Percentiles rank a stretch among this genome's conserved stretches.
These are phyloP conservation scores for Euptelea pleiosperma DNA, from an alignment of 164 flowering plant species.

Conservation along the genomic window DNA sequence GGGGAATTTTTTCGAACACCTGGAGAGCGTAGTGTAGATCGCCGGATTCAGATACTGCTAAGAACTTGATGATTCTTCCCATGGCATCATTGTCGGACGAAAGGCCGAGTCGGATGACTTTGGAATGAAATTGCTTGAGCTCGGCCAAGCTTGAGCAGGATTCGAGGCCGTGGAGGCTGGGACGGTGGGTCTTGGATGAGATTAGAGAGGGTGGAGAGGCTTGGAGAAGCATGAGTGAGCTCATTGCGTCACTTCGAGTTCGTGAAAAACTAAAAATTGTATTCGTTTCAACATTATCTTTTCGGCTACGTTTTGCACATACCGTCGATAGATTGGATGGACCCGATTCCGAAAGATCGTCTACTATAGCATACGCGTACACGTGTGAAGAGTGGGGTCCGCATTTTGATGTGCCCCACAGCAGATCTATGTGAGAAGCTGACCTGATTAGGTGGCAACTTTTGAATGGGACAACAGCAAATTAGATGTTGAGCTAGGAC, in stretches of 20 bases:
- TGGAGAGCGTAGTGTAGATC: conserved; percentile 11
- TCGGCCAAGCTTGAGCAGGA: conserved; percentile 11
- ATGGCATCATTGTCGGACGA: conserved; percentile 13
- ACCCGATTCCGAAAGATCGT: no score
- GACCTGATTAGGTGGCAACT: no score
- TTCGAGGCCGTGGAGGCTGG: conserved; percentile 2
- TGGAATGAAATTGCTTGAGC: conserved; percentile 10
- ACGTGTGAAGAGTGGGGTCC: no score
- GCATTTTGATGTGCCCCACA: no score
- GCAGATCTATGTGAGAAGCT: no score
- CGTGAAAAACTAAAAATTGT: no score
- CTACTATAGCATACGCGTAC: no score
- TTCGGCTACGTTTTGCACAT: no score
- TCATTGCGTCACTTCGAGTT: background rate
- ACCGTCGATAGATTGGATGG: no score
- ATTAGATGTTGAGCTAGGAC: no score
- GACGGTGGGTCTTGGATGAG: background rate
- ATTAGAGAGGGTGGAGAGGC: background rate
- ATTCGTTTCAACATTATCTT: no score
- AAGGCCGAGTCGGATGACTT: conserved; percentile 6
- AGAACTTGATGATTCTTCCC: conserved; percentile 15
- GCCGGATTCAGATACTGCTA: conserved; percentile 6
- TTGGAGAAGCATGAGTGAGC: conserved; percentile 7
- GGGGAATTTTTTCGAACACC: conserved; percentile 11
- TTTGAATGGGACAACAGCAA: no score